A percentile compares a stretch with the other conserved stretches of the same genome.
Conservation (phyloP, 2,329 filamentous ascomycete genomes). For the Hymenoscyphus infarciens region DNA sequence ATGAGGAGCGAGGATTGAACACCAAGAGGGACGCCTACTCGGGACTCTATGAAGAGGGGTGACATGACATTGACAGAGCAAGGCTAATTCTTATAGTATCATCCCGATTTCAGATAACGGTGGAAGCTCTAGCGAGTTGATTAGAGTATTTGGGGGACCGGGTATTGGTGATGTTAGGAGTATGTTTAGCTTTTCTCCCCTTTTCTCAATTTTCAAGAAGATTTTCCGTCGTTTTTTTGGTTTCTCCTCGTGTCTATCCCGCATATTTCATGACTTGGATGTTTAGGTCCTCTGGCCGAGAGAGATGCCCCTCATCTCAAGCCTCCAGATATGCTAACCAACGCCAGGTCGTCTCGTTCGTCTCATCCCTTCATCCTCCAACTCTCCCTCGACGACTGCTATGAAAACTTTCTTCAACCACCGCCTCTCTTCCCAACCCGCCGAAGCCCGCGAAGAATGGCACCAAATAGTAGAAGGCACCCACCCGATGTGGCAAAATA, state of each 20-base stretch:
- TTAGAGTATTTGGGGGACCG: conserved; percentile 90
- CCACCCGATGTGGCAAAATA: conserved; percentile 68
- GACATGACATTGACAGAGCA: no score
- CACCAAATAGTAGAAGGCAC: conserved; percentile 82
- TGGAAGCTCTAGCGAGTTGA: conserved; percentile 88
- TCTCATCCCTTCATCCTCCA: conserved; percentile 68
- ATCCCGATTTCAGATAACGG: conserved; percentile 97
- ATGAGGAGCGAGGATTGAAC: no score
- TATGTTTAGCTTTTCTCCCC: conserved; percentile 38
- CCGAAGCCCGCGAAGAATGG: conserved; percentile 72
- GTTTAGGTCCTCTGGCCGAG: no score
- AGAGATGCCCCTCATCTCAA: no score
- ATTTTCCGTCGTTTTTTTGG: no score
- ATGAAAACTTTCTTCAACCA: conserved; percentile 87
- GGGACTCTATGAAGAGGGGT: no score
- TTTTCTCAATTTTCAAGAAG: no score
- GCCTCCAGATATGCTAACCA: background rate
- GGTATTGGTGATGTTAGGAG: conserved; percentile 77
- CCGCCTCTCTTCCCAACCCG: conserved; percentile 62
- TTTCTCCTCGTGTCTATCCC: no score
- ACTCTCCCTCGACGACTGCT: conserved; percentile 62
- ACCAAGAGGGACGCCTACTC: no score
- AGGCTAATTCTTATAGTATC: conserved; percentile 42
- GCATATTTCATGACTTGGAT: no score
- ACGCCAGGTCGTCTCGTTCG: conserved; percentile 75